Evolutionary conservation across 371 early-diverging fungal species (phyloP).

Genomic region (Apophysomyces sp.): DNA sequence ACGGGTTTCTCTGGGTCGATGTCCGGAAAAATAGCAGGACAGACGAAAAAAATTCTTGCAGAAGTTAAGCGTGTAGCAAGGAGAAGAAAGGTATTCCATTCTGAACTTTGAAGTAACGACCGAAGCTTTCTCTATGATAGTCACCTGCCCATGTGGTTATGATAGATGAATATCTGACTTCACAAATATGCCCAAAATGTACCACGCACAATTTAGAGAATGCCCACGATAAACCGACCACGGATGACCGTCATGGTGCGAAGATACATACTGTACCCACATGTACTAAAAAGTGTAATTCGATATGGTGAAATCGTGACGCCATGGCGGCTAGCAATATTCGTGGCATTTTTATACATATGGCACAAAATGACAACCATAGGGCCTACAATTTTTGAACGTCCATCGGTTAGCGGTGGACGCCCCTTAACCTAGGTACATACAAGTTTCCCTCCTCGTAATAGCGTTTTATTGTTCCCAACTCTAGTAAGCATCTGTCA

Average conservation of each 20-base stretch:
- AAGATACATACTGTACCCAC: too few relatives aligned
- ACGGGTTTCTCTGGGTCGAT: neutral
- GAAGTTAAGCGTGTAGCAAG: neutral
- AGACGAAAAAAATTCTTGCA: neutral
- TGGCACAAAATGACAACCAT: neutral
- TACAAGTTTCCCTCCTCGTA: too few relatives aligned
- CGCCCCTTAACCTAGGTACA: neutral
- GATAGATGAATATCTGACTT: too few relatives aligned
- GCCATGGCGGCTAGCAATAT: neutral
- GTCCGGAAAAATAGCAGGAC: neutral
- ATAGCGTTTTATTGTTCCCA: too few relatives aligned
- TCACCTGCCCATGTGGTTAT: too few relatives aligned
- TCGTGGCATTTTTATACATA: too few relatives aligned
- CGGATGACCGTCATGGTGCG: neutral
- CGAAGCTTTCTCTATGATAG: too few relatives aligned
- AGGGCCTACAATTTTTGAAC: neutral
- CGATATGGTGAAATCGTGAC: neutral
- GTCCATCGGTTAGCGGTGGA: neutral
- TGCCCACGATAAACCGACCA: neutral
- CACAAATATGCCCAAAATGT: neutral
- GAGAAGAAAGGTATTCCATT: neutral
- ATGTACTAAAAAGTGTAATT: neutral
- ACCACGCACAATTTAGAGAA: neutral
- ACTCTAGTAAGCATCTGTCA: too few relatives aligned
- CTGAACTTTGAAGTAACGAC: neutral